These are phyloP conservation scores for Sedum album DNA, from an alignment of 164 flowering plant genomes.

Conservation along the genomic window DNA sequence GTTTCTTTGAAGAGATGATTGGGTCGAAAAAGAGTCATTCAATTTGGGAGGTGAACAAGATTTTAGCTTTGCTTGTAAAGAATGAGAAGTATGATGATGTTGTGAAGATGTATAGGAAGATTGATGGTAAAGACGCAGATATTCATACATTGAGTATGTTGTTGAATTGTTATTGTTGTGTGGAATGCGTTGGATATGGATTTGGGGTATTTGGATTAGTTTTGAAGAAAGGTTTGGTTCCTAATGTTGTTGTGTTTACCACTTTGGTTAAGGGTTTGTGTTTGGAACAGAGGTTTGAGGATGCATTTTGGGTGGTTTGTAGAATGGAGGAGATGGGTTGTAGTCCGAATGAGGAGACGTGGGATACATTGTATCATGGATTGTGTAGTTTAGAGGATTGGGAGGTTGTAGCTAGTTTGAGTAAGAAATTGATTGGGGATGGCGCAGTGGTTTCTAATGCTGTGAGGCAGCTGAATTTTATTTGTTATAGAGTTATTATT, in stretches of 20 bases:
- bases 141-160: background rate
- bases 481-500: background rate
- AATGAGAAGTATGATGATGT: background rate
- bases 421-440: background rate
- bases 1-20: no score
- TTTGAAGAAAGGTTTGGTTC: no score
- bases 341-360: background rate
- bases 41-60: background rate
- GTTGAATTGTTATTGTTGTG: background rate
- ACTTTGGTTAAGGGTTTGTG: no score
- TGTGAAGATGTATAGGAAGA: background rate
- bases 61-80: background rate
- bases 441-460: background rate
- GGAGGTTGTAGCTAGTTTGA: background rate
- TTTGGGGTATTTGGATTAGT: no score
- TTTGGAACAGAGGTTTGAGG: background rate
- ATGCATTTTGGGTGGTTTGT: no score
- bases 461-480: background rate
- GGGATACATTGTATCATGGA: no score
- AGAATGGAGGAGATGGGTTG: conserved; percentile 4
- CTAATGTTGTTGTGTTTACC: no score
- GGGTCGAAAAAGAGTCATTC: no score
- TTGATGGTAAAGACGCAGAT: background rate
- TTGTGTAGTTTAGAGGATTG: no score
- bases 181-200: background rate